Evolutionary conservation across 495 filamentous ascomycete species (phyloP).

Genomic region (Corynascus novoguineensis): DNA sequence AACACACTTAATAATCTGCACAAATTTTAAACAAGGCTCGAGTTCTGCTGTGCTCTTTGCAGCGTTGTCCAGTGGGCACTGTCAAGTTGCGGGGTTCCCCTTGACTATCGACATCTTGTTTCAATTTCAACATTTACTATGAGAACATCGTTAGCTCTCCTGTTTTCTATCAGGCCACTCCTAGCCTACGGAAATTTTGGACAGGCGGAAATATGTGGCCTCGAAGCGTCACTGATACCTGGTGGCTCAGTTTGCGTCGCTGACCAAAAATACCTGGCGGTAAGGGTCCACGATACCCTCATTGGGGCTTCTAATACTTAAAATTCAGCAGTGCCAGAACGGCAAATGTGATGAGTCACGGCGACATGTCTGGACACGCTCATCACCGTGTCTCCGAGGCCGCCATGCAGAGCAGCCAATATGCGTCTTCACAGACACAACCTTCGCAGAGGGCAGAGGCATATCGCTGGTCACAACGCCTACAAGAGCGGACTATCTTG

Average conservation of each 20-base stretch:
- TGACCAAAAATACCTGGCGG: neutral
- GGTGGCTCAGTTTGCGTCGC: neutral
- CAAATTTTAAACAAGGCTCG: neutral
- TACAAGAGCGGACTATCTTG: constrained; percentile 21
- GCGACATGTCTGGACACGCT: constrained; percentile 26
- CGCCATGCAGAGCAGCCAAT: constrained; percentile 11
- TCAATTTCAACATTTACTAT: neutral
- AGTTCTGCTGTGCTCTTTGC: neutral
- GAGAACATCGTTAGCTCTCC: constrained; percentile 1
- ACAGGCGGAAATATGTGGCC: constrained; percentile 3
- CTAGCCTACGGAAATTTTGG: constrained; percentile 6
- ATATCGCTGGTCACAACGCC: constrained; percentile 31
- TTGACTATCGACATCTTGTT: neutral
- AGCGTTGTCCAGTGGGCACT: neutral
- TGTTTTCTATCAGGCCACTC: neutral
- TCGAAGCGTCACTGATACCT: neutral
- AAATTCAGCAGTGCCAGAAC: constrained; percentile 10
- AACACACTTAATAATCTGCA: neutral
- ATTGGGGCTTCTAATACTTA: neutral
- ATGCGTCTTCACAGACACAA: constrained; percentile 31
- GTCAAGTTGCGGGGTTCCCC: neutral
- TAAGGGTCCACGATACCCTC: neutral
- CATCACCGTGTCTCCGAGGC: constrained; percentile 25
- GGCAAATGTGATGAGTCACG: constrained; percentile 9
- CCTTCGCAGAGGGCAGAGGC: constrained; percentile 29